Evolutionary conservation across 2,329 filamentous ascomycete species (phyloP), one percentile per base, ranked within the genome.

Genomic region (Chaetomiaceae sp.): DNA sequence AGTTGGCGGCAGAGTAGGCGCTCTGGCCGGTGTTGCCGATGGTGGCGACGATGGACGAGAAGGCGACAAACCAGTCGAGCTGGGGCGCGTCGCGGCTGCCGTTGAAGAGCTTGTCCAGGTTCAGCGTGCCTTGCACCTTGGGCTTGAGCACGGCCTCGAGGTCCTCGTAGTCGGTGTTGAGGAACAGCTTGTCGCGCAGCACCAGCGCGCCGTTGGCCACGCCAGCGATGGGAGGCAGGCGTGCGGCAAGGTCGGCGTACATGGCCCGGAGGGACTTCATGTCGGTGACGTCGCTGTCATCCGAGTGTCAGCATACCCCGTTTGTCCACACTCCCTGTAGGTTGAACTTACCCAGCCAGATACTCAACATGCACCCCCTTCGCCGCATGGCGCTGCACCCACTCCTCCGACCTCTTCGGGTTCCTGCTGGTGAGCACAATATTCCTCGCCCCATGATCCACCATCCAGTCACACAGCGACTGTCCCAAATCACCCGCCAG

Each of bases 131-230:
- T 1, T 58, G 33, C 1, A 68, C 56, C 48, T 68, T 69, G 26
- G 66, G 65, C 9, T 45, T 41, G 0, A 62, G 22, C 0, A 58
- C 53, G n/a, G n/a, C 8, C 47, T 44, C 3, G 49, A 32, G 19
- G 65, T 35, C 0, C 47, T 45, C 11, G 60, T 51, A 1, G 58
- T 29, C 3, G 49, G 38, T 53, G 60, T 58, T 46, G 1, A 33
- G 19, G 30, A 66, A 56, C 1, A 53, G 30, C 18, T 27, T 29
- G 39, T 69, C 64, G 10, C 51, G 17, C 0, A 69, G 55, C 2
- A 70, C 61, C 63, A 68, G 64, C n/a, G 68, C 68, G 2, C 61
- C 68, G 19, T 69, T 56, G 1, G 55, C 55, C 6, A 69, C 60
- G 17, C 69, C 69, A 0, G n/a, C n/a, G n/a, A n/a, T n/a, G n/a